phyloP scores from a whole-genome alignment of 2,329 filamentous ascomycete genomes.

The Pseudocercospora cruenta region DNA sequence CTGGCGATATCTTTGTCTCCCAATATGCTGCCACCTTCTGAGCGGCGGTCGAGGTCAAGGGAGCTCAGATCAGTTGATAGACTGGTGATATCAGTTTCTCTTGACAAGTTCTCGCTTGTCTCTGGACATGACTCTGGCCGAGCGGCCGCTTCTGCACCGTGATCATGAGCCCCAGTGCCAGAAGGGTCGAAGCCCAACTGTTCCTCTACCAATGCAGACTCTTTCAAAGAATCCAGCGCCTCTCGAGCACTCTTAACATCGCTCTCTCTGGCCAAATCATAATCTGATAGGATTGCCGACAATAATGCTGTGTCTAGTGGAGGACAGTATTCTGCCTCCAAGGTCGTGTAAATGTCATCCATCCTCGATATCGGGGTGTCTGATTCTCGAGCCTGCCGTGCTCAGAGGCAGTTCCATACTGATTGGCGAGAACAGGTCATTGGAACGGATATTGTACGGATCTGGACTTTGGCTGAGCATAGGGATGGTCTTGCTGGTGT shows the following conservation, averaged over 20 bases:
- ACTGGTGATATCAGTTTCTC: slow-evolving; percentile 55
- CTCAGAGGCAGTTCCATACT: neutral
- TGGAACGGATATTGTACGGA: neutral
- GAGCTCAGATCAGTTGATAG: slow-evolving; percentile 52
- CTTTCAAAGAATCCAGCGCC: slow-evolving; percentile 68
- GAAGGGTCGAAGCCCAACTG: slow-evolving; percentile 73
- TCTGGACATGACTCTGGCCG: slow-evolving; percentile 40
- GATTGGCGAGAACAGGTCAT: neutral
- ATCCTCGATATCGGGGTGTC: slow-evolving; percentile 28
- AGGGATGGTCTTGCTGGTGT: neutral
- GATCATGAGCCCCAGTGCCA: slow-evolving; percentile 60
- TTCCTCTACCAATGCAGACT: slow-evolving; percentile 68
- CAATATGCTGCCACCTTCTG: slow-evolving; percentile 28
- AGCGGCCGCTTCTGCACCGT: slow-evolving; percentile 20
- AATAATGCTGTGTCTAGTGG: slow-evolving; percentile 78
- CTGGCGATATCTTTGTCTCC: slow-evolving; percentile 24
- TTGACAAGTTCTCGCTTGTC: slow-evolving; percentile 46
- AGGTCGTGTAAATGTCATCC: slow-evolving; percentile 30
- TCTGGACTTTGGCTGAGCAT: neutral
- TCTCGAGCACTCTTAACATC: slow-evolving; percentile 59
- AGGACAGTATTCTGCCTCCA: slow-evolving; percentile 71
- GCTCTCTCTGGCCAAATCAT: slow-evolving; percentile 60
- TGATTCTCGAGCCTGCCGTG: neutral
- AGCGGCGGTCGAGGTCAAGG: slow-evolving; percentile 29
- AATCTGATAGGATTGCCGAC: slow-evolving; percentile 74